Percentiles rank a stretch among this genome's conserved stretches.
Evolutionary conservation across 2,329 filamentous ascomycete genomes (phyloP).

Genomic region (Alternaria panax): DNA sequence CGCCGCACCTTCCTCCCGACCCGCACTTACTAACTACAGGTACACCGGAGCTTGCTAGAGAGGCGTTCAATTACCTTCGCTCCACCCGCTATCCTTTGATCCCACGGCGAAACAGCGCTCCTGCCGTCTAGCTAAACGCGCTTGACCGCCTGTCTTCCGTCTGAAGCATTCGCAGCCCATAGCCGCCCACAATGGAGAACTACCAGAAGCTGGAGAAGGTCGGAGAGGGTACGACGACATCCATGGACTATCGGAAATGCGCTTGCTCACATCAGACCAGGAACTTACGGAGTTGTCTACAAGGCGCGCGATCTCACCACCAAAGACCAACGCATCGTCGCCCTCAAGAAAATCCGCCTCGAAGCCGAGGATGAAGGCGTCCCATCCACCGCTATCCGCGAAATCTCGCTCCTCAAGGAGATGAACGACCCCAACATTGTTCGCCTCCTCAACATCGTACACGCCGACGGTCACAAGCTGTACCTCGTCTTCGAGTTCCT

Average conservation of each 20-base stretch:
- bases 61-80: not conserved
- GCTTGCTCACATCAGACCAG: slow-evolving; percentile 55
- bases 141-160: slow-evolving; percentile 30
- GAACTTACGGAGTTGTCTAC: slow-evolving; percentile 95
- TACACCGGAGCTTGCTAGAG: slow-evolving; percentile 3
- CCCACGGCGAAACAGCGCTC: slow-evolving; percentile 6
- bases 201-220: slow-evolving; percentile 98
- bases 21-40: slow-evolving; percentile 41
- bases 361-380: slow-evolving; percentile 95
- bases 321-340: slow-evolving; percentile 80
- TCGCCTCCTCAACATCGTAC: slow-evolving; percentile 86
- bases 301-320: slow-evolving; percentile 87
- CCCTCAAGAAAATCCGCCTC: slow-evolving; percentile 93
- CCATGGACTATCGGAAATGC: not conserved
- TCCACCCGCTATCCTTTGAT: not conserved
- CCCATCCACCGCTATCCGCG: slow-evolving; percentile 89
- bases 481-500: slow-evolving; percentile 94
- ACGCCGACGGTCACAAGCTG: slow-evolving; percentile 92
- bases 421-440: slow-evolving; percentile 94
- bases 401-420: slow-evolving; percentile 93
- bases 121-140: slow-evolving; percentile 6
- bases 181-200: slow-evolving; percentile 75
- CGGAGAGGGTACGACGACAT: slow-evolving; percentile 75
- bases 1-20: slow-evolving; percentile 12
- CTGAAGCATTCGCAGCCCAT: slow-evolving; percentile 22